phyloP scores from a whole-genome alignment of 305 asterid species.

The Fraxinus ornus region DNA sequence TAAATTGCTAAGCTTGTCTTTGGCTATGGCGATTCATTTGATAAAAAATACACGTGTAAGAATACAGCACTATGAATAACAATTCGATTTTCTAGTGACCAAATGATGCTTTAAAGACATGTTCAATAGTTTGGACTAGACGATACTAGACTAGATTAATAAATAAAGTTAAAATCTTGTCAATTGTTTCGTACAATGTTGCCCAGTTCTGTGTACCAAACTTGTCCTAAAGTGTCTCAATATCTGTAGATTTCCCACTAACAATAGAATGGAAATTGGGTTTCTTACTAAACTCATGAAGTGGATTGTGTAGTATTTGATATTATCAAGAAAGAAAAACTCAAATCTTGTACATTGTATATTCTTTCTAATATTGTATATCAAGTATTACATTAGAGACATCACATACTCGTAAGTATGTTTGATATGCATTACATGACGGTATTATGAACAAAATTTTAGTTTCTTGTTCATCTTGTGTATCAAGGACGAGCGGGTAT shows the following conservation, averaged over 20 bases:
- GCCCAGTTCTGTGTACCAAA: background rate
- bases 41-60: background rate
- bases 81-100: background rate
- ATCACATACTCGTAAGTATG: background rate
- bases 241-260: background rate
- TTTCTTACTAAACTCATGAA: background rate
- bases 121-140: background rate
- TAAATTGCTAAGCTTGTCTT: background rate
- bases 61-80: background rate
- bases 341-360: too few relatives aligned
- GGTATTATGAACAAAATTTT: background rate
- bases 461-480: background rate
- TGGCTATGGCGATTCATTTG: background rate
- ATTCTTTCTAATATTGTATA: background rate
- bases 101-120: background rate
- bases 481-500: background rate
- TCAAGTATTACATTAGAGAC: background rate
- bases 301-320: background rate
- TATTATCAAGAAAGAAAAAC: background rate
- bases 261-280: background rate
- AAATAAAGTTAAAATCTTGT: background rate
- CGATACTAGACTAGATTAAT: background rate
- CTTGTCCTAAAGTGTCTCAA: background rate
- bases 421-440: too few relatives aligned
- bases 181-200: background rate